phyloP scores from a whole-genome alignment of 192 early-diverging fungal genomes.

The Backusella australiensis region DNA sequence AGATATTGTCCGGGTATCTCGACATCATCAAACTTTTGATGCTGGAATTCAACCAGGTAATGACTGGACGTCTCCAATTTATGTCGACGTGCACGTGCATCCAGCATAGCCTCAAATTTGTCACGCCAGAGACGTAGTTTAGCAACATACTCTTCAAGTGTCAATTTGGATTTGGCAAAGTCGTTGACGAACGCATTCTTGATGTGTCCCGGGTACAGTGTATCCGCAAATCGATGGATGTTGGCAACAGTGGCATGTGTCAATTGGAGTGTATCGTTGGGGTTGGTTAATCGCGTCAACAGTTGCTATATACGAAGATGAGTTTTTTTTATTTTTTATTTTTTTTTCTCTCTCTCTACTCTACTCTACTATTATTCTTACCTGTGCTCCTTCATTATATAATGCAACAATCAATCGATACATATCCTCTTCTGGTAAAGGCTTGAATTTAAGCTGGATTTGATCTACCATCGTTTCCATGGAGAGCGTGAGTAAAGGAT shows the following conservation, averaged over 20 bases:
- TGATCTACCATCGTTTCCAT: constrained; percentile 99
- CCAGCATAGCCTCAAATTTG: constrained; percentile 84
- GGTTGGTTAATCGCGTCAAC: constrained; percentile 53
- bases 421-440: constrained; percentile 95
- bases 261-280: constrained; percentile 61
- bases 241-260: constrained; percentile 74
- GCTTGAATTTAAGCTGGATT: constrained; percentile 89
- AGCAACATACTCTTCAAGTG: constrained; percentile 78
- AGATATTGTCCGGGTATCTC: constrained; percentile 98
- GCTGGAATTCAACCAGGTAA: constrained; percentile 97
- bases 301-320: constrained; percentile 55
- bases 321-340: too few relatives aligned
- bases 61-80: constrained; percentile 87
- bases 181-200: constrained; percentile 86
- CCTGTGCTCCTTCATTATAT: constrained; percentile 87
- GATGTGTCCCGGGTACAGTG: constrained; percentile 74
- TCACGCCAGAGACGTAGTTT: constrained; percentile 91
- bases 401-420: constrained; percentile 92
- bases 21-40: constrained; percentile 97
- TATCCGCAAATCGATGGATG: constrained; percentile 84
- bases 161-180: constrained; percentile 88
- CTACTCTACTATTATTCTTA: constrained; percentile 28
- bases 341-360: background rate
- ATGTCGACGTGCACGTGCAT: constrained; percentile 73
- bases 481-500: constrained; percentile 89